These are phyloP conservation scores for Pisolithus tinctorius DNA, from an alignment of 768 basidiomycete species.

Conservation along the genomic window DNA sequence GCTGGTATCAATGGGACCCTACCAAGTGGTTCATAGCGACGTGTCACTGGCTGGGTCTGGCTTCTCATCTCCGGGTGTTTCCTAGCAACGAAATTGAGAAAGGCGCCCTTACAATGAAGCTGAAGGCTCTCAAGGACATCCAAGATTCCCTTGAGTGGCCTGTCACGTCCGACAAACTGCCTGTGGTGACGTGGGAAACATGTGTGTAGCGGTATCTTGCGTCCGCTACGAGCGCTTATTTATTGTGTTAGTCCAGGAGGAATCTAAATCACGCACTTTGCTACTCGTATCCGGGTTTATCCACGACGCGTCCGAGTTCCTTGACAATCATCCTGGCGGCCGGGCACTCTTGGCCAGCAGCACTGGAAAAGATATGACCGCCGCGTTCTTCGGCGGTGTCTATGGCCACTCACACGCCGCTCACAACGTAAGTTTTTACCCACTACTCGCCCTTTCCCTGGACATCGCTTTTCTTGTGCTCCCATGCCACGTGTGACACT, in stretches of 20 bases:
- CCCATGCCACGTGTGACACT: not conserved
- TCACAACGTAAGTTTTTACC: slow-evolving; percentile 49
- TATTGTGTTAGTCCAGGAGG: slow-evolving; percentile 48
- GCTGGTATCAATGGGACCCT: slow-evolving; percentile 69
- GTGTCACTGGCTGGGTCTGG: slow-evolving; percentile 58
- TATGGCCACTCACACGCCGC: slow-evolving; percentile 82
- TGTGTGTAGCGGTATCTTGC: slow-evolving; percentile 39
- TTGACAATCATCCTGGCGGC: slow-evolving; percentile 80
- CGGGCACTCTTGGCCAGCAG: slow-evolving; percentile 45
- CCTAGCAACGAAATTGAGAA: slow-evolving; percentile 86
- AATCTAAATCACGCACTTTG: slow-evolving; percentile 57
- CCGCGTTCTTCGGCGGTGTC: slow-evolving; percentile 79
- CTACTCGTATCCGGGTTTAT: slow-evolving; percentile 82
- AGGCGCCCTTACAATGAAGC: slow-evolving; percentile 75
- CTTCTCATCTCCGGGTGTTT: slow-evolving; percentile 77
- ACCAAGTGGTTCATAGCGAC: slow-evolving; percentile 77
- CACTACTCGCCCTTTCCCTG: not conserved
- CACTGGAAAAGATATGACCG: slow-evolving; percentile 78
- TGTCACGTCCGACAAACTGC: slow-evolving; percentile 47
- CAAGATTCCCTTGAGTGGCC: slow-evolving; percentile 67
- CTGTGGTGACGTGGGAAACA: slow-evolving; percentile 75
- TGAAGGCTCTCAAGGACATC: slow-evolving; percentile 60
- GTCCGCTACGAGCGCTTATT: not conserved
- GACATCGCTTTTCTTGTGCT: too few species aligned
- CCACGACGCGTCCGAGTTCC: slow-evolving; percentile 71